phyloP scores from a whole-genome alignment of 768 basidiomycete genomes.

The Podaxis pistillaris region DNA sequence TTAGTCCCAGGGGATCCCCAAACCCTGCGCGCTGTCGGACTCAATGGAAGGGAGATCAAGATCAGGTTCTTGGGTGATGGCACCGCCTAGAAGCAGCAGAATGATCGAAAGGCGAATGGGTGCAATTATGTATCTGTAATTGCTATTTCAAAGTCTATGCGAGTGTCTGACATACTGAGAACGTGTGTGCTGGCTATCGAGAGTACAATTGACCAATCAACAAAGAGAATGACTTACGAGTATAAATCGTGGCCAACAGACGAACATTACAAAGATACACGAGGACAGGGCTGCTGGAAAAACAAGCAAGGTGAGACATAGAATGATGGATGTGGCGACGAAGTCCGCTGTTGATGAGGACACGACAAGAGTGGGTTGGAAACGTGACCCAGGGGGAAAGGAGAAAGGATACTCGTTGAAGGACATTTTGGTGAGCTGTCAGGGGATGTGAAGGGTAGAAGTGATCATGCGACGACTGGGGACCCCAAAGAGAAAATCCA shows the following conservation, averaged over 20 bases:
- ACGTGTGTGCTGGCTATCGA: neutral
- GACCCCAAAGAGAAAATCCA: constrained; percentile 1
- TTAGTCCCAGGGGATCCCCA: constrained; percentile 85
- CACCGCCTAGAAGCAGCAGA: constrained; percentile 39
- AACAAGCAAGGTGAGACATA: neutral
- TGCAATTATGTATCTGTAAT: constrained; percentile 1
- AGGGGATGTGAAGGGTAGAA: constrained; percentile 7
- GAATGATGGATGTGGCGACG: neutral
- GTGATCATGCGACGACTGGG: neutral
- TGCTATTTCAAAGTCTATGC: constrained; percentile 3
- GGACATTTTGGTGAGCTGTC: neutral
- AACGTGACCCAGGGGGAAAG: neutral
- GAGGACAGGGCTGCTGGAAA: neutral
- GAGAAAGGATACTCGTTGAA: neutral
- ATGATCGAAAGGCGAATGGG: neutral
- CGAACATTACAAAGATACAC: neutral
- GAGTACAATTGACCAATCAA: neutral
- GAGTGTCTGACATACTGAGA: neutral
- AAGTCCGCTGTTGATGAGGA: neutral
- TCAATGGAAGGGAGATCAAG: constrained; percentile 64
- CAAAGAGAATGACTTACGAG: neutral
- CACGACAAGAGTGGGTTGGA: neutral
- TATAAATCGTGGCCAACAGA: neutral
- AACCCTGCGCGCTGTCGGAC: constrained; percentile 58
- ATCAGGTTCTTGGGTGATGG: constrained; percentile 77